Evolutionary conservation across 768 basidiomycete species (phyloP).

Genomic region (Mycena galericulata): DNA sequence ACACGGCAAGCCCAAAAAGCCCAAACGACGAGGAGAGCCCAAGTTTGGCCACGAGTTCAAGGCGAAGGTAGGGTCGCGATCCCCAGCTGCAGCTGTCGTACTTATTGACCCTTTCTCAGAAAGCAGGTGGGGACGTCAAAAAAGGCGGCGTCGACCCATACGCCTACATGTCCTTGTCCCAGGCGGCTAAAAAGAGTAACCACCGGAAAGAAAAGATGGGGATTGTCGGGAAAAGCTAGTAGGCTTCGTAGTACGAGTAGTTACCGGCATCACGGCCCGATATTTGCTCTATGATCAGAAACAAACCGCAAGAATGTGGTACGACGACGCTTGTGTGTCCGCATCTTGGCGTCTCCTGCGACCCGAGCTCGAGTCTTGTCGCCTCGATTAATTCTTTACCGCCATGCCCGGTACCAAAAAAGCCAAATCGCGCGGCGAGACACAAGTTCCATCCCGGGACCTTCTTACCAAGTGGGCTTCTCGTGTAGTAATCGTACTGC

Average conservation of each 20-base stretch:
- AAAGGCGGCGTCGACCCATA: constrained; percentile 91
- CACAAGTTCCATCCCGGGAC: constrained; percentile 9
- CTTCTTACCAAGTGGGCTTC: constrained; percentile 50
- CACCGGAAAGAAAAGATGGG: constrained; percentile 58
- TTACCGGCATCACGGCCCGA: too few relatives aligned
- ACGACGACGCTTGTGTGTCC: neutral
- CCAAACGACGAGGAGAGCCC: constrained; percentile 62
- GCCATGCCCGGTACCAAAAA: constrained; percentile 27
- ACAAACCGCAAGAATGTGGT: constrained; percentile 1
- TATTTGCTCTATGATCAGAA: neutral
- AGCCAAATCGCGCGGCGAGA: constrained; percentile 13
- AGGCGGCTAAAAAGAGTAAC: constrained; percentile 79
- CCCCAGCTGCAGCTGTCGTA: constrained; percentile 1
- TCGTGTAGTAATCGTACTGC: constrained; percentile 46
- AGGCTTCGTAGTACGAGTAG: too few relatives aligned
- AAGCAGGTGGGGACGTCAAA: constrained; percentile 95
- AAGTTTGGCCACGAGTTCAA: constrained; percentile 91
- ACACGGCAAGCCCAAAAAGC: constrained; percentile 59
- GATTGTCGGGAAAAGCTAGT: constrained; percentile 73
- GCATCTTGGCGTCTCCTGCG: neutral
- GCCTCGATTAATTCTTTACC: neutral
- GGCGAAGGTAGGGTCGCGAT: constrained; percentile 85
- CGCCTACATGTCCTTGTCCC: constrained; percentile 87
- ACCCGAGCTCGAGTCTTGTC: neutral
- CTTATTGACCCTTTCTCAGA: constrained; percentile 62